Conservation (phyloP, 2,329 filamentous ascomycete species). For the Trichoderma sp. region DNA sequence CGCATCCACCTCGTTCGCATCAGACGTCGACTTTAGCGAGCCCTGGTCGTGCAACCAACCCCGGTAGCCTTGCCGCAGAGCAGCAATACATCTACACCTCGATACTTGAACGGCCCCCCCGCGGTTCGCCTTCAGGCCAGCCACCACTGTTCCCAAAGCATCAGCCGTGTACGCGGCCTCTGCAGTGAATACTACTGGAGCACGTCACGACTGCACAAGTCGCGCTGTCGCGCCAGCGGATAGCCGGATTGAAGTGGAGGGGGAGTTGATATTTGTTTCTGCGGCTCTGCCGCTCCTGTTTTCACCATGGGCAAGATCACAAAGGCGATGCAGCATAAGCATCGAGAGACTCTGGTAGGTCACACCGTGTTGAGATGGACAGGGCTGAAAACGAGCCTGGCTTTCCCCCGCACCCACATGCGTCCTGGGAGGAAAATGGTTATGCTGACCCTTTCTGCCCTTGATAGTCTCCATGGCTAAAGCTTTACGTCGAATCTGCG, state of each 20-base stretch:
- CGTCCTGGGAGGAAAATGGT: neutral
- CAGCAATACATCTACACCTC: neutral
- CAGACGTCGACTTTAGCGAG: neutral
- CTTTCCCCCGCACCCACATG: neutral
- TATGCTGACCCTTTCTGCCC: slow-evolving; percentile 3
- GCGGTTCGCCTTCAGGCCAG: slow-evolving; percentile 11
- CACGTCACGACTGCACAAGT: slow-evolving; percentile 31
- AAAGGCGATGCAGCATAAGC: slow-evolving; percentile 64
- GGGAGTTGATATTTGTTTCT: slow-evolving; percentile 46
- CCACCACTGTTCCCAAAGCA: slow-evolving; percentile 3
- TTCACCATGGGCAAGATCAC: slow-evolving; percentile 66
- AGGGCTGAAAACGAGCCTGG: neutral
- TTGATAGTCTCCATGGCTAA: slow-evolving; percentile 77
- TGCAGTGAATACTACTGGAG: neutral
- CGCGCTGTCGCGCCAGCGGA: slow-evolving; percentile 42
- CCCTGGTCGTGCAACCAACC: neutral
- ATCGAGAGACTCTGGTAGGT: slow-evolving; percentile 63
- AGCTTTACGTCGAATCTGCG: slow-evolving; percentile 71
- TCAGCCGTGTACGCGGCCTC: neutral
- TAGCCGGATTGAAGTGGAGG: slow-evolving; percentile 52
- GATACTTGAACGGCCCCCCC: neutral
- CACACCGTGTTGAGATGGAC: neutral
- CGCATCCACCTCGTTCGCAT: neutral
- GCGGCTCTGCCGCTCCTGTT: slow-evolving; percentile 58
- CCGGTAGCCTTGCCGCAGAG: neutral